phyloP scores from a whole-genome alignment of 169 alveolate species.

The Plasmodium relictum region DNA sequence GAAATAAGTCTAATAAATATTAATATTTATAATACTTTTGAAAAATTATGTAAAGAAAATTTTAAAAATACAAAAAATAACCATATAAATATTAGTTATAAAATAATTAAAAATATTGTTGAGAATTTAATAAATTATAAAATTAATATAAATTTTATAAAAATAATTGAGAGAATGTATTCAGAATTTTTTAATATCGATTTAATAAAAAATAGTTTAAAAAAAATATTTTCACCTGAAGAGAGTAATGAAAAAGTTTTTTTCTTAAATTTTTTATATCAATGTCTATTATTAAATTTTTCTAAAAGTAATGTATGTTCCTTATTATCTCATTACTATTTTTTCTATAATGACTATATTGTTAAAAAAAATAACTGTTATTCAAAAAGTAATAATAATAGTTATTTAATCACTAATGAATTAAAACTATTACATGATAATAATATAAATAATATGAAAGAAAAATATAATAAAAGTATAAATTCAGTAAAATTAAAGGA shows the following conservation, averaged over 20 bases:
- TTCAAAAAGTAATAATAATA: neutral
- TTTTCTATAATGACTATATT: slow-evolving; percentile 9
- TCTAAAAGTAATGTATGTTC: slow-evolving; percentile 9
- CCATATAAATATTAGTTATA: slow-evolving; percentile 3
- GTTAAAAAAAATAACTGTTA: neutral
- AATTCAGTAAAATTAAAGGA: slow-evolving; percentile 1
- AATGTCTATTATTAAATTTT: slow-evolving; percentile 32
- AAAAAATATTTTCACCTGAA: neutral
- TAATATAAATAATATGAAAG: too few species aligned
- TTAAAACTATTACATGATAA: too few species aligned
- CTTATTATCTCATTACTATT: slow-evolving; percentile 45
- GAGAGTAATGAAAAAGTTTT: neutral
- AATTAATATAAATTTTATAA: slow-evolving; percentile 22
- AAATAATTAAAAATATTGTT: slow-evolving; percentile 33
- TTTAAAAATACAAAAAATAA: neutral
- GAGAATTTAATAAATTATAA: neutral
- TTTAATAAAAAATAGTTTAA: slow-evolving; percentile 21
- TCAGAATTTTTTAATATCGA: slow-evolving; percentile 39
- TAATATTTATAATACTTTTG: slow-evolving; percentile 6
- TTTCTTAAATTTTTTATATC: slow-evolving; percentile 38
- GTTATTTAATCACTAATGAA: too few species aligned
- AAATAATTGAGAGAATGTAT: slow-evolving; percentile 24
- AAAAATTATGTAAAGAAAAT: neutral
- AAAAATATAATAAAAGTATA: too few species aligned
- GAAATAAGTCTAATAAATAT: slow-evolving; percentile 25